phyloP scores from a whole-genome alignment of 495 filamentous ascomycete species.

The Parmelia sp. region DNA sequence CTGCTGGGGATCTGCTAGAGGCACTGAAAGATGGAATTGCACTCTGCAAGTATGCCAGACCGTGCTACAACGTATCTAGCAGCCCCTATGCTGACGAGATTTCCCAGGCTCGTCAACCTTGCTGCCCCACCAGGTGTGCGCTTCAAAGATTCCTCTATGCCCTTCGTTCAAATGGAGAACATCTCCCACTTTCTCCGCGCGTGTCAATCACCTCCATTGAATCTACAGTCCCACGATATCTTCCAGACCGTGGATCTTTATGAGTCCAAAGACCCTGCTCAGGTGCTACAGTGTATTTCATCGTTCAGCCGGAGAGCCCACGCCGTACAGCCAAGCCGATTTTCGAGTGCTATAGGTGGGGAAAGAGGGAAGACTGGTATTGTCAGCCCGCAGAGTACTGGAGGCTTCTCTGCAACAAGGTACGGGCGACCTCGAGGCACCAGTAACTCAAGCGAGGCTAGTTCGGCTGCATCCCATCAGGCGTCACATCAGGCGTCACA shows the following conservation, averaged over 20 bases:
- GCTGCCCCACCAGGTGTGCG: conserved; percentile 68
- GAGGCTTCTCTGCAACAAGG: conserved; percentile 42
- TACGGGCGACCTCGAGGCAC: conserved; percentile 44
- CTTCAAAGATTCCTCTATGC: conserved; percentile 81
- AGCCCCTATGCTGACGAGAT: conserved; percentile 2
- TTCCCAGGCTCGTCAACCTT: conserved; percentile 70
- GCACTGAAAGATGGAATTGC: conserved; percentile 81
- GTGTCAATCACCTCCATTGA: conserved; percentile 75
- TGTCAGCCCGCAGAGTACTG: conserved; percentile 66
- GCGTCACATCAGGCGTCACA: conserved; percentile 41
- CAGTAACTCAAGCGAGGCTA: conserved; percentile 64
- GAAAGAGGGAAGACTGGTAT: conserved; percentile 49
- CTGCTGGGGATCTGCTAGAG: conserved; percentile 71
- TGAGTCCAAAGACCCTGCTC: conserved; percentile 92
- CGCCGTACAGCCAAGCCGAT: conserved; percentile 62
- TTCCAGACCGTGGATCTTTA: conserved; percentile 97
- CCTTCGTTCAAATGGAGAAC: conserved; percentile 99
- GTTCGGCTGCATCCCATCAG: conserved; percentile 45
- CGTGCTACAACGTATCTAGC: conserved; percentile 24
- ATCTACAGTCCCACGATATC: conserved; percentile 84
- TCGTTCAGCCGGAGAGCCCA: conserved; percentile 88
- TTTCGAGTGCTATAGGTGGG: conserved; percentile 65
- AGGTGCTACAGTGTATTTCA: conserved; percentile 87
- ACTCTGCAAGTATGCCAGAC: conserved; percentile 69
- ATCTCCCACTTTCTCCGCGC: conserved; percentile 93